Base-by-base conservation (phyloP, 768 basidiomycete species). In the Leccinellum albellum region DNA sequence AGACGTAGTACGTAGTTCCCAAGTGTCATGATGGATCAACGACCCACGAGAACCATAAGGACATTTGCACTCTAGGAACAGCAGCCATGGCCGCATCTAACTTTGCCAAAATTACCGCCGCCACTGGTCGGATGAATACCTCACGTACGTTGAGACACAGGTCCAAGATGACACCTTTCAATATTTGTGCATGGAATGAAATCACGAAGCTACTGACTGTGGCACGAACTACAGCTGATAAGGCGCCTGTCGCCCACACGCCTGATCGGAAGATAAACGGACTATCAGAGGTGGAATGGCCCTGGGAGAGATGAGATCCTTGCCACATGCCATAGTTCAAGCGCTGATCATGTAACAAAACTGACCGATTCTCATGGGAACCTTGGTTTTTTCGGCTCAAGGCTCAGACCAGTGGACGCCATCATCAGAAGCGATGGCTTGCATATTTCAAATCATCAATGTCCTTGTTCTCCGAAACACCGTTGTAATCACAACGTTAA, bases 291-390 rank as follows among this genome's bases (percentile, higher is more conserved):
- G 23, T 1, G 51, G 10, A 13, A 35, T 4, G 6, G 31, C 12
- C 9, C 15, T 47, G 20, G 44, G 47, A 37, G 37, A 60, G 59
- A 69, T 55, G 40, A 60, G 56, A 61, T 54, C 45, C 49, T 1
- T n/a, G 4, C 24, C 7, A 35, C 50, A 32, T 32, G 20, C 21
- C 23, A 35, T 14, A n/a, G 49, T 42, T 29, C 40, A 52, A 55
- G 49, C 66, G 66, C 55, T 67, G 67, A 69, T 70, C 67, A 67
- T 67, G 62, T 67, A 13, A 4, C 45, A 58, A 37, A 5, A 50
- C 58, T 4, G 4, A 31, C 35, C 45, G 51, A 33, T 31, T 51
- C 48, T 20, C 40, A 28, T 24, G 54, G 49, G 20, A 46, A 31
- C 3, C 24, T n/a, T 49, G 21, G 35, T 51, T 35, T 14, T 3